phyloP scores from a whole-genome alignment of 78 protist genomes.

The Dictyostelium purpureum region DNA sequence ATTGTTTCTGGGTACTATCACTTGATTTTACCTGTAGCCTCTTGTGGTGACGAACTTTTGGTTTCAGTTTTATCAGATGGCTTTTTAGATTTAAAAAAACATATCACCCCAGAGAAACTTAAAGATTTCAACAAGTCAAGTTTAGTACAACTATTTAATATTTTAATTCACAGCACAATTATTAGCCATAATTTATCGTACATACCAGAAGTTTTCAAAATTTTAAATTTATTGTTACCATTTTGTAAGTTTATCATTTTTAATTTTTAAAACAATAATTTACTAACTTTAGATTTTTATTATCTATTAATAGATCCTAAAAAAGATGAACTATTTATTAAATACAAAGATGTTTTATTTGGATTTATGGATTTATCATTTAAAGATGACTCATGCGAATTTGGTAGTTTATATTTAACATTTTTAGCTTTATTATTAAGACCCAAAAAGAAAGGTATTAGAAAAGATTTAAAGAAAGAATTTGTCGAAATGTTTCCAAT shows the following conservation, averaged over 20 bases:
- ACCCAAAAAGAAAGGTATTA: constrained; percentile 19
- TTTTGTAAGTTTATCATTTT: constrained; percentile 15
- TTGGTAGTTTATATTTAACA: not conserved
- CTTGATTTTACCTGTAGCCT: constrained; percentile 24
- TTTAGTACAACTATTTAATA: constrained; percentile 6
- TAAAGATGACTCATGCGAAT: constrained; percentile 23
- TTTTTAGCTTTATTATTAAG: not conserved
- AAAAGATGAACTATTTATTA: constrained; percentile 49
- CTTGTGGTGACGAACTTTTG: constrained; percentile 49
- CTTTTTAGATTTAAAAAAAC: constrained; percentile 18
- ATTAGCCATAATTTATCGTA: constrained; percentile 7
- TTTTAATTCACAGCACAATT: constrained; percentile 27
- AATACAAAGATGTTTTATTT: constrained; percentile 4
- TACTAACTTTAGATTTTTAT: not conserved
- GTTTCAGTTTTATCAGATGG: constrained; percentile 9
- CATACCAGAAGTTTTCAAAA: constrained; percentile 41
- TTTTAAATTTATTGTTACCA: constrained; percentile 4
- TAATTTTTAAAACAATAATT: not conserved
- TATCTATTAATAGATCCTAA: constrained; percentile 15
- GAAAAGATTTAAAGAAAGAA: constrained; percentile 12
- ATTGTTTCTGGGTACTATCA: constrained; percentile 54
- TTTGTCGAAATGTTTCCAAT: constrained; percentile 32
- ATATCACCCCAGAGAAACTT: not conserved
- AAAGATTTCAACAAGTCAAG: not conserved
- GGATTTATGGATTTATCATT: constrained; percentile 33